Conservation (phyloP, 352 stramenopile species). For the Phytopythium kandeliae region DNA sequence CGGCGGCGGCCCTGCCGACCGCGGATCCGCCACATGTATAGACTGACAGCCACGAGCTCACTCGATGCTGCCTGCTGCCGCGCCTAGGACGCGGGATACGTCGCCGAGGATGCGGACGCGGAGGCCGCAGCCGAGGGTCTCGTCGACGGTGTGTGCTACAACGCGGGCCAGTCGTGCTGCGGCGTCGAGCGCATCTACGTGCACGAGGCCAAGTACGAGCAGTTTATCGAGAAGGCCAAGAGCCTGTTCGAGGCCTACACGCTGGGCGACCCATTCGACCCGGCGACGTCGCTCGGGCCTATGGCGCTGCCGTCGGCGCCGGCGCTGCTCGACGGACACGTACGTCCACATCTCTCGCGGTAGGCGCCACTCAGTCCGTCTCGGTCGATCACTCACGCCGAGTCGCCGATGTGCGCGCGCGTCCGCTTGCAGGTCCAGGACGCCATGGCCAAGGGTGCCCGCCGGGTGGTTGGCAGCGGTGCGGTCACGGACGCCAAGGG, state of each 20-base stretch:
- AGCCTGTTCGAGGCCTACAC: constrained; percentile 61
- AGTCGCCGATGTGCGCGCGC: too few species aligned
- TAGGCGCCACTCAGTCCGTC: too few species aligned
- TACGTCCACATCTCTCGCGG: neutral
- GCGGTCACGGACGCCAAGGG: constrained; percentile 37
- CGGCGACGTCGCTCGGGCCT: constrained; percentile 57
- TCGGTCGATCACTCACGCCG: too few species aligned
- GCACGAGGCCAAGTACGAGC: constrained; percentile 73
- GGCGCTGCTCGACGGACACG: constrained; percentile 27
- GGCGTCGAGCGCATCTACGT: constrained; percentile 84
- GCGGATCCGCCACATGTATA: too few species aligned
- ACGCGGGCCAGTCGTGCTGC: constrained; percentile 82
- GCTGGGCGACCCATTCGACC: constrained; percentile 56
- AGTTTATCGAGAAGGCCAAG: constrained; percentile 62
- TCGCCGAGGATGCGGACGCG: constrained; percentile 62
- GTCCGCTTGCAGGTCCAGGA: constrained; percentile 57
- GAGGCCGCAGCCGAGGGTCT: constrained; percentile 56
- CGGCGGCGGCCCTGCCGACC: too few species aligned
- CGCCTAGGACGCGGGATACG: constrained; percentile 63
- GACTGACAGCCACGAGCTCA: too few species aligned
- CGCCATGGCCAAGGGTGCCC: constrained; percentile 64
- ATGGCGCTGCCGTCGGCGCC: constrained; percentile 57
- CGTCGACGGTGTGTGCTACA: constrained; percentile 82
- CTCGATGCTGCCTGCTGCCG: too few species aligned
- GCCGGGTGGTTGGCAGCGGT: constrained; percentile 38